phyloP scores from a whole-genome alignment of 106 monocot genomes.

The Narthecium ossifragum region DNA sequence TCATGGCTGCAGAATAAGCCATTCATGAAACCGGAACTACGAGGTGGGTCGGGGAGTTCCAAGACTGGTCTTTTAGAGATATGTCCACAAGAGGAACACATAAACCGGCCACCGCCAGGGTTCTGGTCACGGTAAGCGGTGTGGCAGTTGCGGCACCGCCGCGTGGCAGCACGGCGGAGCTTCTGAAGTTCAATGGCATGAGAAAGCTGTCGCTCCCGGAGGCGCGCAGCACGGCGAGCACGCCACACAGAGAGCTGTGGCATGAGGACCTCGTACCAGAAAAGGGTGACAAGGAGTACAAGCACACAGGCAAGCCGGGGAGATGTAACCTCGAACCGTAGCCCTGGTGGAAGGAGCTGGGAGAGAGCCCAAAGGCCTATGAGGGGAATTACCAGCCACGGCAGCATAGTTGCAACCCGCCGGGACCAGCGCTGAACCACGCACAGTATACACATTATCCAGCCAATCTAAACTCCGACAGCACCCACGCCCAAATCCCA shows the following conservation, averaged over 20 bases:
- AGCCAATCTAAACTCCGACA: no score
- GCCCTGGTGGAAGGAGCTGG: conserved; percentile 38
- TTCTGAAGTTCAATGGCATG: conserved; percentile 63
- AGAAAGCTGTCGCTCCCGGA: conserved; percentile 36
- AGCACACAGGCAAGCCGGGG: conserved; percentile 54
- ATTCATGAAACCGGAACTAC: conserved; percentile 11
- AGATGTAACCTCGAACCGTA: conserved; percentile 59
- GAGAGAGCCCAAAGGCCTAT: conserved; percentile 53
- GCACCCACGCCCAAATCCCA: no score
- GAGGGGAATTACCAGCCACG: conserved; percentile 59
- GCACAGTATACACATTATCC: conserved; percentile 78
- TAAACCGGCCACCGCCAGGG: conserved; percentile 55
- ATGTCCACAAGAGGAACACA: conserved; percentile 75
- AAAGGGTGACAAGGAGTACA: conserved; percentile 50
- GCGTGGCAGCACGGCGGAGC: conserved; percentile 52
- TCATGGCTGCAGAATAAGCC: conserved; percentile 42
- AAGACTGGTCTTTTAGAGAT: conserved; percentile 59
- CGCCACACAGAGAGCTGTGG: conserved; percentile 53
- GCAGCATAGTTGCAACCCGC: conserved; percentile 55
- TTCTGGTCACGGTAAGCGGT: conserved; percentile 64
- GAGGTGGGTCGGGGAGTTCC: conserved; percentile 33
- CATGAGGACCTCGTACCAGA: conserved; percentile 66
- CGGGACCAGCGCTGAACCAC: conserved; percentile 60
- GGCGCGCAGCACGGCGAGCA: conserved; percentile 47
- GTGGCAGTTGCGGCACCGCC: conserved; percentile 67